phyloP scores from a whole-genome alignment of 768 basidiomycete species.

The Russula ochroleuca region DNA sequence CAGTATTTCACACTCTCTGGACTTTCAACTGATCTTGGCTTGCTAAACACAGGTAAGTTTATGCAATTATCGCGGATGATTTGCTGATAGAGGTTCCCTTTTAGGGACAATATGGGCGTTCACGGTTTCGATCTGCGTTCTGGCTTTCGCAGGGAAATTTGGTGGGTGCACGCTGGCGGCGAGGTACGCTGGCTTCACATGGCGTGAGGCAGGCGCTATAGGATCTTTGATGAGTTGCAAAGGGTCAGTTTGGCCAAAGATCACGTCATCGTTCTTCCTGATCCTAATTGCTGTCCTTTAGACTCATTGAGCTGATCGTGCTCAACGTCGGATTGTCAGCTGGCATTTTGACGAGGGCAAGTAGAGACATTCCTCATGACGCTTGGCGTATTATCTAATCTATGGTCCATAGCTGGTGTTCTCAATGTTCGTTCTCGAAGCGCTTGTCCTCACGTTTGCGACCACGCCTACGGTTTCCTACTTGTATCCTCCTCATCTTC shows the following conservation, averaged over 20 bases:
- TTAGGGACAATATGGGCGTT: slow-evolving; percentile 83
- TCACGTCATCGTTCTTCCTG: not conserved
- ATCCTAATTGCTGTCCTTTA: slow-evolving; percentile 30
- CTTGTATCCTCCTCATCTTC: slow-evolving; percentile 63
- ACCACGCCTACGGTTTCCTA: slow-evolving; percentile 70
- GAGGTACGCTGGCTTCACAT: slow-evolving; percentile 59
- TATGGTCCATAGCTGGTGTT: slow-evolving; percentile 52
- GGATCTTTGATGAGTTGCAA: slow-evolving; percentile 96
- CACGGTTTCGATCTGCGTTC: slow-evolving; percentile 68
- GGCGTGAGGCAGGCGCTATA: slow-evolving; percentile 78
- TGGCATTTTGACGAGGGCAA: slow-evolving; percentile 61
- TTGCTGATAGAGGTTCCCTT: not conserved
- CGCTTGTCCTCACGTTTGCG: slow-evolving; percentile 76
- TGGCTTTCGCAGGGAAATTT: slow-evolving; percentile 89
- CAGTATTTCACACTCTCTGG: slow-evolving; percentile 94
- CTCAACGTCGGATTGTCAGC: slow-evolving; percentile 89
- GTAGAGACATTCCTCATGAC: slow-evolving; percentile 6
- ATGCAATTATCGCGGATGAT: not conserved
- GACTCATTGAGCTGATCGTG: slow-evolving; percentile 90
- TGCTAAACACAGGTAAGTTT: slow-evolving; percentile 65
- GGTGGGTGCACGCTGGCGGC: slow-evolving; percentile 76
- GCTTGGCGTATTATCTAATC: not conserved
- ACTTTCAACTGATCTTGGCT: slow-evolving; percentile 79
- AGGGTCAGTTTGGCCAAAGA: slow-evolving; percentile 47
- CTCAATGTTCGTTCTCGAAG: slow-evolving; percentile 92